Evolutionary conservation across 1,139 yeast species (phyloP).

Genomic region (Pneumocystis murina): DNA sequence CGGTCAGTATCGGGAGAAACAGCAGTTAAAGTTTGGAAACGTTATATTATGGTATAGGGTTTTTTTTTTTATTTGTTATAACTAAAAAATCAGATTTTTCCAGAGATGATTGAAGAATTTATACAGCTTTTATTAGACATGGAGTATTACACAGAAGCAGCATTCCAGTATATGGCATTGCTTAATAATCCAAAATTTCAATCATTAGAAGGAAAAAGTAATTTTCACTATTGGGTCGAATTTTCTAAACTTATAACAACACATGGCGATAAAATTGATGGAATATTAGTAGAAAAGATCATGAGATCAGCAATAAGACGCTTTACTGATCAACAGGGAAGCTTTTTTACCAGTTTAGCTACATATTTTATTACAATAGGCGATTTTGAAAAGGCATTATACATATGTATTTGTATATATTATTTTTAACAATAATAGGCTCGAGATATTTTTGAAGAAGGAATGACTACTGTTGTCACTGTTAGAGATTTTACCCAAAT

Average conservation of each 20-base stretch:
- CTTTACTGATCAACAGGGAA: slow-evolving; percentile 50
- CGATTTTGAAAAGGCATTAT: slow-evolving; percentile 20
- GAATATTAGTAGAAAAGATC: slow-evolving; percentile 24
- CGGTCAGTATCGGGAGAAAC: slow-evolving; percentile 31
- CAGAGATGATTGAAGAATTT: slow-evolving; percentile 25
- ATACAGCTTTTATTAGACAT: slow-evolving; percentile 19
- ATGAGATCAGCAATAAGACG: slow-evolving; percentile 29
- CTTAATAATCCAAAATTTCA: slow-evolving; percentile 24
- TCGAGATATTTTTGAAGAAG: slow-evolving; percentile 36
- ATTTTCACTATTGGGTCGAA: slow-evolving; percentile 33
- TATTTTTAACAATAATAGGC: slow-evolving; percentile 22
- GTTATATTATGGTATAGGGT: slow-evolving; percentile 24
- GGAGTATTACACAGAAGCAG: slow-evolving; percentile 20
- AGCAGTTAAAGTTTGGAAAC: slow-evolving; percentile 30
- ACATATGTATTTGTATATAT: not conserved
- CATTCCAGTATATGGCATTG: slow-evolving; percentile 22
- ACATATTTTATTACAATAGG: slow-evolving; percentile 31
- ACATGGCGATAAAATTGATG: slow-evolving; percentile 16
- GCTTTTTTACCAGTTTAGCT: slow-evolving; percentile 38
- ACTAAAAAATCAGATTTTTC: slow-evolving; percentile 22
- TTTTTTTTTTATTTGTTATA: not conserved
- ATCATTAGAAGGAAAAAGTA: slow-evolving; percentile 27
- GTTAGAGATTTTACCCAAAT: slow-evolving; percentile 49
- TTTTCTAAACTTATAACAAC: slow-evolving; percentile 34
- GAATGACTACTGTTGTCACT: slow-evolving; percentile 33